Percentiles rank a stretch among this genome's conserved stretches.
phyloP scores from a whole-genome alignment of 2,329 filamentous ascomycete species.

The Exophiala xenobiotica region DNA sequence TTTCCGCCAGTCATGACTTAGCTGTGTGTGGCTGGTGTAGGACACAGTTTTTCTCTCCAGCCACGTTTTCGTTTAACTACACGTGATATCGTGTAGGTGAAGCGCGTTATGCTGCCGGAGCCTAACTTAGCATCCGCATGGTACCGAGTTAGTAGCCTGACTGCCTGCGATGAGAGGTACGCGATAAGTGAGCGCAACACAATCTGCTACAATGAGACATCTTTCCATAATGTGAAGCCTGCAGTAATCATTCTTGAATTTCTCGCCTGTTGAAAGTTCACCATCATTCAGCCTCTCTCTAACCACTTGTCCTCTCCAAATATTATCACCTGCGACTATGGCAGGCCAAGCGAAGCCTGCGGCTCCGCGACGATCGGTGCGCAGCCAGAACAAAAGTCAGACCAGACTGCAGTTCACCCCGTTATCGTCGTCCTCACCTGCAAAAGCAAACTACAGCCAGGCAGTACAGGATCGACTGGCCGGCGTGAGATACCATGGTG shows the following conservation, averaged over 20 bases:
- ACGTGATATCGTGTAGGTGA: not conserved
- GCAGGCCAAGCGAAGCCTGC: not conserved
- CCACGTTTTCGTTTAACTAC: too few species aligned
- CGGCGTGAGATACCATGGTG: constrained; percentile 35
- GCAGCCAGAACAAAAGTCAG: constrained; percentile 33
- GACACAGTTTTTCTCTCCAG: not conserved
- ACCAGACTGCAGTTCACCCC: constrained; percentile 46
- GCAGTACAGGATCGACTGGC: constrained; percentile 34
- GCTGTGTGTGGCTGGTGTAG: not conserved
- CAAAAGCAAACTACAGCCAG: constrained; percentile 25
- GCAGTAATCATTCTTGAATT: too few species aligned
- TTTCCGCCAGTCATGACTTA: not conserved
- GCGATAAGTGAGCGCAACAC: not conserved
- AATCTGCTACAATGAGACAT: not conserved
- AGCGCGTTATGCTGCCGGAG: too few species aligned
- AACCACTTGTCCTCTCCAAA: too few species aligned
- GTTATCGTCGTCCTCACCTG: constrained; percentile 33
- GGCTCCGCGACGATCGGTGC: constrained; percentile 14
- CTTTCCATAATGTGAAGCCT: not conserved
- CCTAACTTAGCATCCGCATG: too few species aligned
- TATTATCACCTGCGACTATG: not conserved
- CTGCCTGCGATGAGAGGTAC: not conserved
- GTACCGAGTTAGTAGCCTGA: not conserved
- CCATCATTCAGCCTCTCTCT: not conserved
- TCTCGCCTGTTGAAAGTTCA: too few species aligned